These are phyloP conservation scores for Nemania sp. DNA, from an alignment of 2,329 filamentous ascomycete genomes.

Conservation along the genomic window DNA sequence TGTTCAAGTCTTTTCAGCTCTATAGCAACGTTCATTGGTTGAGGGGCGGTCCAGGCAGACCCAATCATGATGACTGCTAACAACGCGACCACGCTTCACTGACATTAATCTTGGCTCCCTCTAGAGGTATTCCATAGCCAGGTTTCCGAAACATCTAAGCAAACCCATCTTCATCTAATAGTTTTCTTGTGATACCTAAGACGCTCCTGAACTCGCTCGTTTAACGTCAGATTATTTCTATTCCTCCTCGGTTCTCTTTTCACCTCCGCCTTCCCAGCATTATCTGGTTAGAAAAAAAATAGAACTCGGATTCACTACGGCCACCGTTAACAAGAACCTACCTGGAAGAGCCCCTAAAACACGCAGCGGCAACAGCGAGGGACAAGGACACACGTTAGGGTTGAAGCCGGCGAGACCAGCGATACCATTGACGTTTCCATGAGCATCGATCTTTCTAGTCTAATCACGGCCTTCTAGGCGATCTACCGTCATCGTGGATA, in stretches of 20 bases:
- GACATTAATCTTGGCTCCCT: constrained; percentile 51
- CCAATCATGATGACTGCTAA: constrained; percentile 61
- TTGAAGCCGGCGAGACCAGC: constrained; percentile 39
- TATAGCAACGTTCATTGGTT: constrained; percentile 57
- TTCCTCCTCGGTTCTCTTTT: constrained; percentile 19
- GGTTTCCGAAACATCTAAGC: constrained; percentile 45
- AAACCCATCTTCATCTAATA: constrained; percentile 42
- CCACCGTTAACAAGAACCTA: constrained; percentile 38
- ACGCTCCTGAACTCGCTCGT: constrained; percentile 40
- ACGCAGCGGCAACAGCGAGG: constrained; percentile 28
- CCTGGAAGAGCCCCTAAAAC: constrained; percentile 31
- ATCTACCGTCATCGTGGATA: constrained; percentile 86
- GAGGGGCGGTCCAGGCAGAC: constrained; percentile 38
- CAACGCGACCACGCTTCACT: constrained; percentile 58
- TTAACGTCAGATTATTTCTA: constrained; percentile 36
- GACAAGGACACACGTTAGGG: constrained; percentile 28
- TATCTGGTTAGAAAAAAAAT: constrained; percentile 29
- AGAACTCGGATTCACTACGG: constrained; percentile 20
- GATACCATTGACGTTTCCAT: constrained; percentile 47
- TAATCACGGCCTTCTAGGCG: constrained; percentile 51
- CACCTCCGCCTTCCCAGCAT: constrained; percentile 21
- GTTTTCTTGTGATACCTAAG: constrained; percentile 41
- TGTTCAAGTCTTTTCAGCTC: constrained; percentile 47
- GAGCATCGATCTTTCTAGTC: constrained; percentile 50
- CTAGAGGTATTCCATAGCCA: constrained; percentile 42